Base-by-base conservation (phyloP, 2,329 filamentous ascomycete genomes). In the Podosphaera leucotricha region DNA sequence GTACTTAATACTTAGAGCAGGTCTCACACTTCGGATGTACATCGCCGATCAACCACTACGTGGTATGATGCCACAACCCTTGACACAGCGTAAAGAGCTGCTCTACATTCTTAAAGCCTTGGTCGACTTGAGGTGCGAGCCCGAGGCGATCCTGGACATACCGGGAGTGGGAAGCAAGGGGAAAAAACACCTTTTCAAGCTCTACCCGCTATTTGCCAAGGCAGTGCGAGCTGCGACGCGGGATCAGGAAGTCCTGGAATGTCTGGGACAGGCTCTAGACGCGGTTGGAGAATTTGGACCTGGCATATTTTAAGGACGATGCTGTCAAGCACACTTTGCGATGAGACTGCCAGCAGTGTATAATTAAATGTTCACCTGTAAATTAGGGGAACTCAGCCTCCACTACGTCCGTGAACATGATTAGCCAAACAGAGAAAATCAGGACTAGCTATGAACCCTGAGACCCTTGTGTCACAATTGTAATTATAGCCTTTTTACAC, bases 11-110 rank as follows among this genome's bases (percentile, higher is more conserved):
- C 65, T 93, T 1, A 76, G 90, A 2, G 75, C 80, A 11, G 84
- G 81, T 0, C 65, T 93, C 15, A 77, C 82, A 0, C 62, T 95
- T n/a, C 77, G 83, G 45, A 68, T 77, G 0, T 95, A 92, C 57
- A 77, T 92, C 39, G 81, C 85, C 3, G 90, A 98, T 59, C 87
- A 94, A 56, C 86, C 87, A 0, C 65, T 98, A 18, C 71, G 90
- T 13, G 86, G 90, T 0, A 71, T 77, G 42, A 90, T 92, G 75
- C 90, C 90, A 3, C 82, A 90, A 57, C 87, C 87, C 0, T 66
- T 83, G 4, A 77, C 75, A 7, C 82, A 93, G 55, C 71, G 82
- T 38, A 77, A 72, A 48, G 90, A 93, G 57, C 63, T 98, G 10
- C 57, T 80, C 3, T 79, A 81, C 54, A 67, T 86, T 20, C 64